These are phyloP conservation scores for Eucalyptus pauciflora DNA, from an alignment of 345 rosid genomes.

Conservation along the genomic window DNA sequence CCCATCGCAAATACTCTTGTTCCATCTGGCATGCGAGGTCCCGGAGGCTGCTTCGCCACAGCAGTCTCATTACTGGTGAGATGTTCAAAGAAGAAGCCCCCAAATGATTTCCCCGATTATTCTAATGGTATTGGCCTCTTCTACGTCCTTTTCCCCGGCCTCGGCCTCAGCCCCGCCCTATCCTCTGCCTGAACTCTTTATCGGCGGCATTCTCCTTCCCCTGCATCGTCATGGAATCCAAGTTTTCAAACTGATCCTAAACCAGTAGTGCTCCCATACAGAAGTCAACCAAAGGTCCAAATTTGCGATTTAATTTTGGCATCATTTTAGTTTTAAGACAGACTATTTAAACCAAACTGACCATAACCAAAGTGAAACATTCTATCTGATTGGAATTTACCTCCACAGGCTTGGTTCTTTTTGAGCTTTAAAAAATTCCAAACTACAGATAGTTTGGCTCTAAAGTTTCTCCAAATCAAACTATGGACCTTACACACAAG, in stretches of 20 bases:
- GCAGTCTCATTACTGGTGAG: slow-evolving; percentile 27
- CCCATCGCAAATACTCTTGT: slow-evolving; percentile 96
- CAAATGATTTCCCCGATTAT: slow-evolving; percentile 44
- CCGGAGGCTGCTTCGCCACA: slow-evolving; percentile 68
- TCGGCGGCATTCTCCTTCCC: slow-evolving; percentile 65
- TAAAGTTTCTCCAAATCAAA: neutral
- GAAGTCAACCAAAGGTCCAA: neutral
- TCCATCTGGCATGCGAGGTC: slow-evolving; percentile 99
- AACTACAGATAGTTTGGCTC: neutral
- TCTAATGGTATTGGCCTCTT: slow-evolving; percentile 51
- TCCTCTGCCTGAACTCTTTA: slow-evolving; percentile 59
- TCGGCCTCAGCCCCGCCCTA: slow-evolving; percentile 35
- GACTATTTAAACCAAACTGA: neutral
- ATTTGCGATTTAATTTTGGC: neutral
- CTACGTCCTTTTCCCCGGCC: slow-evolving; percentile 83
- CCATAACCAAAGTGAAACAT: neutral
- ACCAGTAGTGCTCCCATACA: neutral
- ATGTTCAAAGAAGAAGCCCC: slow-evolving; percentile 35
- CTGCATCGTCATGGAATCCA: slow-evolving; percentile 10
- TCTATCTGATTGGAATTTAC: neutral
- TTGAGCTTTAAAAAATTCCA: neutral
- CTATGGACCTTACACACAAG: neutral
- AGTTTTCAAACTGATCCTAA: neutral
- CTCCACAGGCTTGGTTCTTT: neutral
- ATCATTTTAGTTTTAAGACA: neutral